Percentiles rank a stretch among this genome's conserved stretches.
Conservation (phyloP, 805 yeast genomes). For the Metschnikowia corniflorae region DNA sequence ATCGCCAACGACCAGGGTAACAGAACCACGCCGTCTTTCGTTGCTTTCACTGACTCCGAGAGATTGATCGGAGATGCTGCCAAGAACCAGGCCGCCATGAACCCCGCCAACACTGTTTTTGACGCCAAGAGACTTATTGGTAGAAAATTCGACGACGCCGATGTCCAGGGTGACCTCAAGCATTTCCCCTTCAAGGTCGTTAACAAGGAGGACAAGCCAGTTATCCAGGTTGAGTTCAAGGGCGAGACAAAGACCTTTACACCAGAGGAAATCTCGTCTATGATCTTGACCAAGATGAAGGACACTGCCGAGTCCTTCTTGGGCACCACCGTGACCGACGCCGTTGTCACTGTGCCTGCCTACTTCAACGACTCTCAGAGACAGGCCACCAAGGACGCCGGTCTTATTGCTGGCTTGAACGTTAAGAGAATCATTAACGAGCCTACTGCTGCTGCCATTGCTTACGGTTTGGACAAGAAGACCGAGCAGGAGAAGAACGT, state of each 20-base stretch:
- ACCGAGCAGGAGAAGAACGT: slow-evolving; percentile 62
- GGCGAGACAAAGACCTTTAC: slow-evolving; percentile 33
- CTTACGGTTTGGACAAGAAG: slow-evolving; percentile 43
- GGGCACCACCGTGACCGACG: slow-evolving; percentile 73
- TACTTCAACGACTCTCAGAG: slow-evolving; percentile 92
- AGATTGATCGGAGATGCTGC: slow-evolving; percentile 35
- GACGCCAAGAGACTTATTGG: slow-evolving; percentile 35
- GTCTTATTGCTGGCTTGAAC: slow-evolving; percentile 86
- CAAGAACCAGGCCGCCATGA: slow-evolving; percentile 34
- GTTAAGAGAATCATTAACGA: slow-evolving; percentile 87
- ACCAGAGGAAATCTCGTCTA: slow-evolving; percentile 31
- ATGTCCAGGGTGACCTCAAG: slow-evolving; percentile 29
- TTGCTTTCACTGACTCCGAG: slow-evolving; percentile 32
- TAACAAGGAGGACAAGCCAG: slow-evolving; percentile 29
- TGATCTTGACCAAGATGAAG: slow-evolving; percentile 33
- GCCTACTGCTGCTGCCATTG: slow-evolving; percentile 48
- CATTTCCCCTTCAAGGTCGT: slow-evolving; percentile 33
- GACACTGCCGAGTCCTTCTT: slow-evolving; percentile 70
- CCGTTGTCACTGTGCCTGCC: slow-evolving; percentile 91
- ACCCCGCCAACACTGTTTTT: slow-evolving; percentile 32
- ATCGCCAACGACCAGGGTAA: slow-evolving; percentile 34
- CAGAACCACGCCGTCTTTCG: slow-evolving; percentile 34
- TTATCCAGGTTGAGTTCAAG: slow-evolving; percentile 30
- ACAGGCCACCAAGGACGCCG: slow-evolving; percentile 93
- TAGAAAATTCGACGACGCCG: slow-evolving; percentile 27